phyloP scores from a whole-genome alignment of 192 early-diverging fungal genomes.

The Lobulomyces angularis region DNA sequence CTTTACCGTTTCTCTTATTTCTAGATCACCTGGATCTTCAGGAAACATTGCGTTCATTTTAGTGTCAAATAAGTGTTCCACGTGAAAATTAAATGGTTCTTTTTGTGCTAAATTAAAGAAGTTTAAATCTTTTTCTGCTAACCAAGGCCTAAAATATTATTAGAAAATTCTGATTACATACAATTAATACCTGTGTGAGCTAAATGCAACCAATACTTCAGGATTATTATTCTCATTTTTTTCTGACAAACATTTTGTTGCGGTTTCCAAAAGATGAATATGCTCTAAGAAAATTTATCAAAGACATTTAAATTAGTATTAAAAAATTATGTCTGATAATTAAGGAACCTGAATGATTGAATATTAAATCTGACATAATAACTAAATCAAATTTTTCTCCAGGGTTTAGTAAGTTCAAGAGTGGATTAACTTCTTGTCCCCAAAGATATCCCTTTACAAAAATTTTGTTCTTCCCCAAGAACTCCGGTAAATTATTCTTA shows the following conservation, averaged over 20 bases:
- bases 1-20: conserved; percentile 67
- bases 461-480: conserved; percentile 7
- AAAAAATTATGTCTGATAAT: conserved; percentile 51
- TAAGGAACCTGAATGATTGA: background rate
- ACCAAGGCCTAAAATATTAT: conserved; percentile 71
- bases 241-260: conserved; percentile 28
- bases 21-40: conserved; percentile 67
- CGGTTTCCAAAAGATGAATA: conserved; percentile 49
- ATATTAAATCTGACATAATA: conserved; percentile 57
- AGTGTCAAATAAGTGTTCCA: conserved; percentile 51
- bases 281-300: too few species aligned
- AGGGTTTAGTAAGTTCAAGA: conserved; percentile 4
- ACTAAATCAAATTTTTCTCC: conserved; percentile 56
- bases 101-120: conserved; percentile 65
- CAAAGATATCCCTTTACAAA: conserved; percentile 53
- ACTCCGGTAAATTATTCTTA: conserved; percentile 26
- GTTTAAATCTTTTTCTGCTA: conserved; percentile 61
- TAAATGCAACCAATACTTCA: conserved; percentile 1
- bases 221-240: conserved; percentile 38
- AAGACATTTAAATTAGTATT: too few species aligned
- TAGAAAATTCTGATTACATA: conserved; percentile 65
- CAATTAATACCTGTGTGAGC: conserved; percentile 21
- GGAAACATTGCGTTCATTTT: conserved; percentile 77
- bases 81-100: conserved; percentile 54
- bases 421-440: conserved; percentile 43